phyloP scores from a whole-genome alignment of 2,329 filamentous ascomycete genomes.

The Xylariaceae sp. region DNA sequence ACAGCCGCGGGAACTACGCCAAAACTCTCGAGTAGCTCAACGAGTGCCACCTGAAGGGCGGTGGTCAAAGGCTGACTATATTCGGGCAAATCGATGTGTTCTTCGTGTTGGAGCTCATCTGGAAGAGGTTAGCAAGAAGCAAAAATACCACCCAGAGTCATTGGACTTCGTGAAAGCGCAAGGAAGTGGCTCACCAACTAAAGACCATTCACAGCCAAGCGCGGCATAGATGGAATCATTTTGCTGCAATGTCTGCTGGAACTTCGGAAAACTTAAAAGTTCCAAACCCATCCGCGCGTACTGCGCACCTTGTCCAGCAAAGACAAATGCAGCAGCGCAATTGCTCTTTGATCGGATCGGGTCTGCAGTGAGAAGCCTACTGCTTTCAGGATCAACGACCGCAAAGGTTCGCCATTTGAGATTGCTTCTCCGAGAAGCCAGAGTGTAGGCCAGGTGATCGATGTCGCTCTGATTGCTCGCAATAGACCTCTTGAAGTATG shows the following conservation, averaged over 20 bases:
- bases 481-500: conserved; percentile 13
- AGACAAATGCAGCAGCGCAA: conserved; percentile 20
- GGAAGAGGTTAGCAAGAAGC: too few relatives aligned
- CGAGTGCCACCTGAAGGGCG: conserved; percentile 26
- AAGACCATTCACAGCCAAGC: conserved; percentile 20
- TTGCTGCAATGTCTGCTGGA: conserved; percentile 10
- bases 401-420: conserved; percentile 21
- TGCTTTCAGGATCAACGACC: conserved; percentile 7
- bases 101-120: conserved; percentile 14
- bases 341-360: conserved; percentile 10
- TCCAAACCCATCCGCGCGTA: conserved; percentile 19
- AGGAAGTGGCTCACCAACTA: conserved; percentile 15
- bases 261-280: conserved; percentile 20
- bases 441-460: conserved; percentile 19
- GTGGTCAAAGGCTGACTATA: conserved; percentile 26
- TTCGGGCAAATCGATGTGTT: conserved; percentile 19
- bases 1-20: conserved; percentile 20
- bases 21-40: conserved; percentile 24
- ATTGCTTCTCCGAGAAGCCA: conserved; percentile 18
- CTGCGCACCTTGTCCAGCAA: conserved; percentile 18
- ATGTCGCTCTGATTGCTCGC: conserved; percentile 7
- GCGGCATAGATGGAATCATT: conserved; percentile 10
- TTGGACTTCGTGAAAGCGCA: too few relatives aligned
- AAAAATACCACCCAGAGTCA: too few relatives aligned
- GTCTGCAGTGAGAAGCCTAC: background rate